Conservation (phyloP, 2,329 filamentous ascomycete species). For the Trichophyton verrucosum region DNA sequence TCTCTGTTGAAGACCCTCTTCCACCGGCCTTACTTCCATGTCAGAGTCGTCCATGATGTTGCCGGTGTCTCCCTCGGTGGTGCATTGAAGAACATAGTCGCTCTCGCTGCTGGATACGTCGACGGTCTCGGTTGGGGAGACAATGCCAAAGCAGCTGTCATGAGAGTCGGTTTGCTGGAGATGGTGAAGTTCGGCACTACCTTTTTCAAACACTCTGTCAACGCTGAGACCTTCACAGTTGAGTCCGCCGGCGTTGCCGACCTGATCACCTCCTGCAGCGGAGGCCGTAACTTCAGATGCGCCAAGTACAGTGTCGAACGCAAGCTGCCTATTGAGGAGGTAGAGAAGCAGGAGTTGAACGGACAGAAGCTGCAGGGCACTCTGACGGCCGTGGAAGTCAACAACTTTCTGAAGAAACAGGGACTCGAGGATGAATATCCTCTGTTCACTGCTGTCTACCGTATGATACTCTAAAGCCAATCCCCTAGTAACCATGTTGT, state of each 20-base stretch:
- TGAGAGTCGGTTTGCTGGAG: constrained; percentile 89
- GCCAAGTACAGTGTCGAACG: constrained; percentile 77
- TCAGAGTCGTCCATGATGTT: constrained; percentile 87
- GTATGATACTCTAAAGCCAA: constrained; percentile 23
- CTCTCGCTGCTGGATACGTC: constrained; percentile 85
- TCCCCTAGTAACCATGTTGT: not conserved
- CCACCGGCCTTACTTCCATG: constrained; percentile 94
- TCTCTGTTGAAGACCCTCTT: constrained; percentile 72
- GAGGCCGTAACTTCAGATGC: constrained; percentile 87
- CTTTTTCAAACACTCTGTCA: constrained; percentile 76
- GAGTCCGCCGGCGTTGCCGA: constrained; percentile 92
- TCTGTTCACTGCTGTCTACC: constrained; percentile 77
- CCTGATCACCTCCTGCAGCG: constrained; percentile 84
- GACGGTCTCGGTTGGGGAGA: constrained; percentile 95
- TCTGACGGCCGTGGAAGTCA: constrained; percentile 80
- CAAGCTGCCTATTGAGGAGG: constrained; percentile 67
- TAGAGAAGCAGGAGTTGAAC: constrained; percentile 82
- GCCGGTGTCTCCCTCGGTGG: constrained; percentile 90
- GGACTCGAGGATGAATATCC: constrained; percentile 75
- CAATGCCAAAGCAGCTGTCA: constrained; percentile 96
- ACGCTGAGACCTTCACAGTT: constrained; percentile 84
- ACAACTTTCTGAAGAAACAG: constrained; percentile 69
- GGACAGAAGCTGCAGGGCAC: constrained; percentile 96
- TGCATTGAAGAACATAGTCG: constrained; percentile 93
- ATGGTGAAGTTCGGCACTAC: constrained; percentile 92